Conservation (phyloP, 2,329 filamentous ascomycete genomes). For the Pezicula carpinea region DNA sequence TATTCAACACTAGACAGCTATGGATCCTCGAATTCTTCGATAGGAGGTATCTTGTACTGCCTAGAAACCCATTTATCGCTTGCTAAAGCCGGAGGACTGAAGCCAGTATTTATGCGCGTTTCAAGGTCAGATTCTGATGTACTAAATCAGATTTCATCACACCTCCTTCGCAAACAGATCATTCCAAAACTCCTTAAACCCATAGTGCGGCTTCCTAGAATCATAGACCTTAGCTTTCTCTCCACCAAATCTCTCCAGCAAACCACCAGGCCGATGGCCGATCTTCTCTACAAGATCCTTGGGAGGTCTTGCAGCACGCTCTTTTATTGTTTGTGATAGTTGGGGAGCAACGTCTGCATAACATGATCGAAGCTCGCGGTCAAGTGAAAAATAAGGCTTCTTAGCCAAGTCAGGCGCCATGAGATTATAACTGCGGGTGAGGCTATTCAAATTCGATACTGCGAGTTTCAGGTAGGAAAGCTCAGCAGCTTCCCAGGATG, state of each 20-base stretch:
- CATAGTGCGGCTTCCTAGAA: slow-evolving; percentile 71
- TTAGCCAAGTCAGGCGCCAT: slow-evolving; percentile 90
- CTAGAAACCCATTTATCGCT: too few species aligned
- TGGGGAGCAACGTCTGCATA: slow-evolving; percentile 81
- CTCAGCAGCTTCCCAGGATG: slow-evolving; percentile 70
- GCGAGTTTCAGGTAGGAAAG: slow-evolving; percentile 70
- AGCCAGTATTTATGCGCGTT: too few species aligned
- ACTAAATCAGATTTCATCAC: slow-evolving; percentile 3
- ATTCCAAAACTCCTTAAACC: slow-evolving; percentile 83
- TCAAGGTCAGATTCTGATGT: too few species aligned
- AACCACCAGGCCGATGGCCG: slow-evolving; percentile 40
- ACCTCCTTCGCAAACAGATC: slow-evolving; percentile 54
- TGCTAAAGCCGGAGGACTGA: too few species aligned
- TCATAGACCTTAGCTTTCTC: slow-evolving; percentile 64
- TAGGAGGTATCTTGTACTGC: too few species aligned
- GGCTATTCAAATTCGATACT: slow-evolving; percentile 70
- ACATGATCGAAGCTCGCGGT: slow-evolving; percentile 75
- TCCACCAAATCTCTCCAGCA: slow-evolving; percentile 58
- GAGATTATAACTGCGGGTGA: slow-evolving; percentile 87
- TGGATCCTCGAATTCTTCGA: too few species aligned
- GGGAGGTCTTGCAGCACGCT: slow-evolving; percentile 52
- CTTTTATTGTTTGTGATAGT: slow-evolving; percentile 66
- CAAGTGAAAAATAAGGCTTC: slow-evolving; percentile 83
- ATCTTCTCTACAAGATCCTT: slow-evolving; percentile 36
- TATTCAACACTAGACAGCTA: too few species aligned